Evolutionary conservation across 176 grass and related monocot genomes (phyloP).

Genomic region (Lolium rigidum): DNA sequence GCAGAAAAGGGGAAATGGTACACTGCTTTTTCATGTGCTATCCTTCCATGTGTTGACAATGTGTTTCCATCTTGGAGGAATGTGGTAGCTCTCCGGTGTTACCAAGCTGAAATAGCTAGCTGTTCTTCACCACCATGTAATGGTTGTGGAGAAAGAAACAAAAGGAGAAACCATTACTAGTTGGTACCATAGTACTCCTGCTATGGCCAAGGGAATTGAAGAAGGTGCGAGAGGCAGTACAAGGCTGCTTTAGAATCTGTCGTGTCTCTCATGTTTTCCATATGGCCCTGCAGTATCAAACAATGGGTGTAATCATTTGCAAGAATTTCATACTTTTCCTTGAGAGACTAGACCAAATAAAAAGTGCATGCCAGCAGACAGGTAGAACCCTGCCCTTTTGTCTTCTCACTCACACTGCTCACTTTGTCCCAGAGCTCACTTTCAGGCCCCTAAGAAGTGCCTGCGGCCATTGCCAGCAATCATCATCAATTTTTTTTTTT

Average conservation of each 20-base stretch:
- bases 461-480: constrained; percentile 45
- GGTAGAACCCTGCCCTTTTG: constrained; percentile 53
- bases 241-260: constrained; percentile 54
- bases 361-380: constrained; percentile 41
- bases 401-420: constrained; percentile 52
- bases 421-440: constrained; percentile 52
- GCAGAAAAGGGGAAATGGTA: constrained; percentile 45
- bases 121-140: constrained; percentile 8
- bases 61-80: constrained; percentile 49
- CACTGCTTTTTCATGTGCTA: constrained; percentile 55
- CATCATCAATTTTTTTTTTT: constrained; percentile 9
- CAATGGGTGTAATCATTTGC: constrained; percentile 57
- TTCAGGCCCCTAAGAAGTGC: constrained; percentile 45
- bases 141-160: constrained; percentile 38
- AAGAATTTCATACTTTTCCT: constrained; percentile 40
- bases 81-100: not conserved
- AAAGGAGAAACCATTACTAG: not conserved
- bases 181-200: not conserved
- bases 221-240: constrained; percentile 20
- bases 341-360: constrained; percentile 45
- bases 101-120: not conserved
- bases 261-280: constrained; percentile 56
- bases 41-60: constrained; percentile 45
- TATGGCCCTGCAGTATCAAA: constrained; percentile 42
- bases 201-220: constrained; percentile 31